These are phyloP conservation scores for Glebionis coronaria DNA, from an alignment of 129 eudicot species.

Conservation along the genomic window DNA sequence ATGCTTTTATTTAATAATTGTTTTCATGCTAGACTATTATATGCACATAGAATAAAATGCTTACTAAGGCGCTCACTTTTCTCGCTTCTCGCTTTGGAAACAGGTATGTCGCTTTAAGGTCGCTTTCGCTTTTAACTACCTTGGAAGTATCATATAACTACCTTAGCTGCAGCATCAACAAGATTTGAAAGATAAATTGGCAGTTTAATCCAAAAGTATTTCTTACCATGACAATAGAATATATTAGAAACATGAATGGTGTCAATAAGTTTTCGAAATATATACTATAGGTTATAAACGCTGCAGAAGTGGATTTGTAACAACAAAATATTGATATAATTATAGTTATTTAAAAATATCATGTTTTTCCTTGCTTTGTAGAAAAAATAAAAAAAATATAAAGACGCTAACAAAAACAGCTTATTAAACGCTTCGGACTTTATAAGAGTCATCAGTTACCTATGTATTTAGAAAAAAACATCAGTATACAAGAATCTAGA, in stretches of 20 bases:
- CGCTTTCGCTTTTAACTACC: no score
- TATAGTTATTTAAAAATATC: neutral
- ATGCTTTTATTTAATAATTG: no score
- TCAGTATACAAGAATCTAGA: neutral
- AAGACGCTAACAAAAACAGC: neutral
- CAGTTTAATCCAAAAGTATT: conserved; percentile 77
- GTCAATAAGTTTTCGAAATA: neutral
- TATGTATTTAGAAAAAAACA: neutral
- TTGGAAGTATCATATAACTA: conserved; percentile 19
- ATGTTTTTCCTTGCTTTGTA: no score
- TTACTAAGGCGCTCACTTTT: no score
- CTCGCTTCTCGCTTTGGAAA: no score
- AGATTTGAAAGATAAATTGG: conserved; percentile 62
- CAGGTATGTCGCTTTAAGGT: no score
- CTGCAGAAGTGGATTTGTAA: neutral
- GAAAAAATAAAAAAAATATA: neutral
- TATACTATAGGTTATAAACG: neutral
- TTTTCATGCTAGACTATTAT: no score
- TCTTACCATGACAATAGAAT: conserved; percentile 60
- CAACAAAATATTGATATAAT: neutral
- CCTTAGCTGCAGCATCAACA: conserved; percentile 74
- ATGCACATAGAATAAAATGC: no score
- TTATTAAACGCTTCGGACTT: neutral
- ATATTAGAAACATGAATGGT: neutral
- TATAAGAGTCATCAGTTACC: no score